These are phyloP conservation scores for Xylaria telfairii DNA, from an alignment of 495 filamentous ascomycete species.

Conservation along the genomic window DNA sequence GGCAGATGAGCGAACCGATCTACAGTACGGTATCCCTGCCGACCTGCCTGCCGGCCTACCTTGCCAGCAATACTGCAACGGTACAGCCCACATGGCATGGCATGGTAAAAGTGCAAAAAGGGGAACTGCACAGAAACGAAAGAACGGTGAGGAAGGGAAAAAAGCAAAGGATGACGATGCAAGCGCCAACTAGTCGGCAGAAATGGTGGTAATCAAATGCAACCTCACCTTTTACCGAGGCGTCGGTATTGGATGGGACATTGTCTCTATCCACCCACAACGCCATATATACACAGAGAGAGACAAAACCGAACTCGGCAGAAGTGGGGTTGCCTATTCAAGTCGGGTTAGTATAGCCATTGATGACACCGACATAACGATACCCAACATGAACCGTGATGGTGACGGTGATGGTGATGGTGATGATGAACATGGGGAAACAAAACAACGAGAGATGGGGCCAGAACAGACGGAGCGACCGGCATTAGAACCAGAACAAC, in stretches of 20 bases:
- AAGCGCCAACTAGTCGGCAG: not conserved
- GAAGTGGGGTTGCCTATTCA: slow-evolving; percentile 11
- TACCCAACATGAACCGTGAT: not conserved
- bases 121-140: not conserved
- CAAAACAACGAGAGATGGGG: not conserved
- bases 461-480: not conserved
- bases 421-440: not conserved
- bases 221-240: slow-evolving; percentile 30
- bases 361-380: slow-evolving; percentile 10
- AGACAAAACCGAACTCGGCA: not conserved
- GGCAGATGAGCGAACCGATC: too few species aligned
- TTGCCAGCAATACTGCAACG: not conserved
- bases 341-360: not conserved
- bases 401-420: too few species aligned
- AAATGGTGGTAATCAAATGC: slow-evolving; percentile 41
- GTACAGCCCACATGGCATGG: slow-evolving; percentile 3
- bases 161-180: not conserved
- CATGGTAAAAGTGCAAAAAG: not conserved
- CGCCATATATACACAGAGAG: not conserved
- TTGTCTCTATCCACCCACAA: not conserved
- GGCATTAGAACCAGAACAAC: not conserved
- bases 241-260: slow-evolving; percentile 3
- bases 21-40: not conserved
- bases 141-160: slow-evolving; percentile 13
- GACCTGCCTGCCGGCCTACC: not conserved